Conservation (phyloP, 2,329 filamentous ascomycete species). For the Lecanicillium sp. region DNA sequence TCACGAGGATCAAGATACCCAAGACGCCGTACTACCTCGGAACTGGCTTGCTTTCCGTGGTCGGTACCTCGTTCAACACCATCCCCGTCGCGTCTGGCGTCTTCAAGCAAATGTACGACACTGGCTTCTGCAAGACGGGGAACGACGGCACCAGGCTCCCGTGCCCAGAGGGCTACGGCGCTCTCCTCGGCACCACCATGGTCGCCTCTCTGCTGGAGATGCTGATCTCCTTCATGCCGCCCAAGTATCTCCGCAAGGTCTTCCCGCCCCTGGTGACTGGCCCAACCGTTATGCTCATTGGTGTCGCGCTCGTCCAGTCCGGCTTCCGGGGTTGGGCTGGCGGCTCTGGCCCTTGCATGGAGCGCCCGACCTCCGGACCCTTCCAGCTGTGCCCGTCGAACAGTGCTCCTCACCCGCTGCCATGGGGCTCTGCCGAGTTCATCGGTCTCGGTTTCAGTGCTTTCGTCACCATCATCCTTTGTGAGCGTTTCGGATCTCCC, state of each 20-base stretch:
- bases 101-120: slow-evolving; percentile 68
- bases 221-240: slow-evolving; percentile 64
- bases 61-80: slow-evolving; percentile 69
- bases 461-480: slow-evolving; percentile 70
- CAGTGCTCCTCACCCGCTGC: slow-evolving; percentile 59
- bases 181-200: slow-evolving; percentile 59
- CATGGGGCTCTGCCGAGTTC: slow-evolving; percentile 72
- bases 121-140: slow-evolving; percentile 55
- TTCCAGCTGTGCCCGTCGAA: slow-evolving; percentile 60
- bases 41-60: slow-evolving; percentile 71
- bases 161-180: slow-evolving; percentile 68
- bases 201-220: slow-evolving; percentile 63
- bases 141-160: slow-evolving; percentile 56
- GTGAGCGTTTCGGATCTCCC: slow-evolving; percentile 71
- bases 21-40: slow-evolving; percentile 63
- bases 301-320: slow-evolving; percentile 60
- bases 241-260: slow-evolving; percentile 57
- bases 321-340: slow-evolving; percentile 75
- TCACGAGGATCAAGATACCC: slow-evolving; percentile 65
- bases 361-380: slow-evolving; percentile 39
- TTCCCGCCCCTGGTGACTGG: slow-evolving; percentile 75
- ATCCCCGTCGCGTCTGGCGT: slow-evolving; percentile 66
- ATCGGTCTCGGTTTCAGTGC: slow-evolving; percentile 73
- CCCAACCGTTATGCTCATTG: slow-evolving; percentile 62
- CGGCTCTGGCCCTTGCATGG: slow-evolving; percentile 52